phyloP scores from a whole-genome alignment of 371 early-diverging fungal genomes.

The Mucor indicus region DNA sequence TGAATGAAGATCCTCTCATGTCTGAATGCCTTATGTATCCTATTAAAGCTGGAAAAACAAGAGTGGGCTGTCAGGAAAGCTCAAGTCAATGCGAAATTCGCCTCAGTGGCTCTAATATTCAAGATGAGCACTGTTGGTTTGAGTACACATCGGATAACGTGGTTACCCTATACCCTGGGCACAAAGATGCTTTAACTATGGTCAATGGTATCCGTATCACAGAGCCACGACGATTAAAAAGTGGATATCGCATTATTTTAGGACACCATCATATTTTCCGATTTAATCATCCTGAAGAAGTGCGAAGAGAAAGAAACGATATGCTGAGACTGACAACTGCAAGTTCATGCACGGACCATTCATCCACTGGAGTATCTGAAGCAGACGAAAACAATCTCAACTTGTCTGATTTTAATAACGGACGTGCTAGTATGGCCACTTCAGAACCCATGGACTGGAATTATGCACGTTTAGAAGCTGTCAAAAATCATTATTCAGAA shows the following conservation, averaged over 20 bases:
- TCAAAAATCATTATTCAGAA: conserved; percentile 36
- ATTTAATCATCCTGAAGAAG: conserved; percentile 87
- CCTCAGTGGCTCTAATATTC: conserved; percentile 70
- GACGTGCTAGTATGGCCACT: conserved; percentile 22
- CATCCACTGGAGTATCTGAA: not conserved
- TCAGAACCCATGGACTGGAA: conserved; percentile 73
- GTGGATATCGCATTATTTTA: conserved; percentile 80
- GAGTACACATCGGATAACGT: conserved; percentile 47
- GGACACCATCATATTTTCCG: conserved; percentile 82
- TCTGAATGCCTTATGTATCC: conserved; percentile 89
- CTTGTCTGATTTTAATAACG: too few relatives aligned
- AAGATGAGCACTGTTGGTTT: conserved; percentile 74
- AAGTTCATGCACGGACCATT: conserved; percentile 8
- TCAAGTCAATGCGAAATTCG: conserved; percentile 60
- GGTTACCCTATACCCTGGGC: conserved; percentile 58
- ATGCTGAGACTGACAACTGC: conserved; percentile 24
- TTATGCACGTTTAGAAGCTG: conserved; percentile 71
- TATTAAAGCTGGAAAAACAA: conserved; percentile 77
- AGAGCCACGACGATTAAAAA: conserved; percentile 58
- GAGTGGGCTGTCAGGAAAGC: conserved; percentile 61
- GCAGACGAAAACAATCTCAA: conserved; percentile 6
- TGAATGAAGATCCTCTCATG: conserved; percentile 90
- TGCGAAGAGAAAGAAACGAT: conserved; percentile 68
- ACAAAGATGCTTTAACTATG: conserved; percentile 61
- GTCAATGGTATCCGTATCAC: conserved; percentile 75